Percentiles rank a stretch among this genome's conserved stretches.
These are phyloP conservation scores for Diaporthe sp. DNA, from an alignment of 2,329 filamentous ascomycete species.

Conservation along the genomic window DNA sequence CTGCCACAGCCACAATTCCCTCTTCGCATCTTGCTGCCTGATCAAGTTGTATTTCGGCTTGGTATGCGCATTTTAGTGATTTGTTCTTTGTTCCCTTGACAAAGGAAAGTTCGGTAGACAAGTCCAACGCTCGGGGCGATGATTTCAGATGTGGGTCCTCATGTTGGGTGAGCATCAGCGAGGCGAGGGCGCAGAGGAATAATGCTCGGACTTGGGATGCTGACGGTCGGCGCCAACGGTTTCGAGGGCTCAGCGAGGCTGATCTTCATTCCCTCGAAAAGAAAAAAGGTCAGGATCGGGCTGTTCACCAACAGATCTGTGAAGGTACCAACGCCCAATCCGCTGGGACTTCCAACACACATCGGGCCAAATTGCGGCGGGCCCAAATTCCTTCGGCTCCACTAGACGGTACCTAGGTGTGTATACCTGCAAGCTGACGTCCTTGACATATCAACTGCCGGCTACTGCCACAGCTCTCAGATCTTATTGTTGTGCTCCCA, in stretches of 20 bases:
- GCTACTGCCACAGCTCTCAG: no score
- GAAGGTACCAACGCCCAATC: neutral
- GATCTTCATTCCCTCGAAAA: neutral
- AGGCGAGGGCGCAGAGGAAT: slow-evolving; percentile 16
- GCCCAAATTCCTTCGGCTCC: slow-evolving; percentile 9
- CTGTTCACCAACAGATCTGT: neutral
- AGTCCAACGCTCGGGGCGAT: neutral
- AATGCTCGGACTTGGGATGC: neutral
- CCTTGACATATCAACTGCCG: neutral
- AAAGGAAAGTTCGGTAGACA: neutral
- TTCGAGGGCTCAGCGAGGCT: neutral
- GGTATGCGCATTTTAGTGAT: neutral
- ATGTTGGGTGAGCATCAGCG: neutral
- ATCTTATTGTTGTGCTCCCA: neutral
- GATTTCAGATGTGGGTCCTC: neutral
- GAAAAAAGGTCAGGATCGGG: no score
- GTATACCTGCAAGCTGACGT: neutral
- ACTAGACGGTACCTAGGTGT: neutral
- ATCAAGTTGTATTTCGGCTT: neutral
- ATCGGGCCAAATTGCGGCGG: neutral
- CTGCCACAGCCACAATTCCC: slow-evolving; percentile 4
- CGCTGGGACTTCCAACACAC: neutral
- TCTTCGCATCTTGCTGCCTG: neutral
- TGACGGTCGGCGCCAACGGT: neutral
- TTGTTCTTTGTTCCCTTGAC: neutral